These are phyloP conservation scores for Blastomyces parvus DNA, from an alignment of 2,329 filamentous ascomycete species.

Conservation along the genomic window DNA sequence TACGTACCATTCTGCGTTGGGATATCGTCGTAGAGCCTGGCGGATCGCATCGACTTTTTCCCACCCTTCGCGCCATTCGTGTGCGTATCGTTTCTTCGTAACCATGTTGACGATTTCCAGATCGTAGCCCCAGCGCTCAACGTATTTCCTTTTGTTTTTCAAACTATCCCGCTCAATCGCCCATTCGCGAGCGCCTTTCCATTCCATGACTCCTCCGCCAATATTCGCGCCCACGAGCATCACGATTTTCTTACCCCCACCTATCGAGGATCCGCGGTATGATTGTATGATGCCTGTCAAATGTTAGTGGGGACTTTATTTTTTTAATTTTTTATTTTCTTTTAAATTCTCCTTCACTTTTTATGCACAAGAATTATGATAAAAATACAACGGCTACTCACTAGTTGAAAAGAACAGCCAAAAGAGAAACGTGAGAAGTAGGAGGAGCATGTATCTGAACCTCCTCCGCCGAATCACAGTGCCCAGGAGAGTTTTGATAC, in stretches of 20 bases:
- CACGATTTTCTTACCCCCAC: slow-evolving; percentile 83
- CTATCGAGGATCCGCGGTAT: slow-evolving; percentile 66
- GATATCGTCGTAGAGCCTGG: slow-evolving; percentile 83
- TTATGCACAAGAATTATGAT: too few species aligned
- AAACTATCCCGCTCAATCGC: slow-evolving; percentile 95
- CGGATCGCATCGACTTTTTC: slow-evolving; percentile 95
- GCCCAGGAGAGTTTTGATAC: slow-evolving; percentile 30
- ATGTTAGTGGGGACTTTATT: slow-evolving; percentile 20
- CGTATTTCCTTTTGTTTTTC: slow-evolving; percentile 87
- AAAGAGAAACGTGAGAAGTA: slow-evolving; percentile 52
- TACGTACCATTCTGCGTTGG: slow-evolving; percentile 84
- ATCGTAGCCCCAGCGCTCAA: slow-evolving; percentile 81
- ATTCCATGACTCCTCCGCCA: slow-evolving; percentile 96
- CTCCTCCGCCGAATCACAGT: slow-evolving; percentile 56
- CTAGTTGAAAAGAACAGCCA: slow-evolving; percentile 62
- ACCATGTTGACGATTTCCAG: slow-evolving; percentile 97
- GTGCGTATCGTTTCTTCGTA: slow-evolving; percentile 95
- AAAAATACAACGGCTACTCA: slow-evolving; percentile 44
- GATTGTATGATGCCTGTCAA: slow-evolving; percentile 47
- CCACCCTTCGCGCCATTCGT: slow-evolving; percentile 99
- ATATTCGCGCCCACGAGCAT: slow-evolving; percentile 89
- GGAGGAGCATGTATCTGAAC: slow-evolving; percentile 50
- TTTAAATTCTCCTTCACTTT: too few species aligned
- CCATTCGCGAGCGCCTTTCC: slow-evolving; percentile 96
- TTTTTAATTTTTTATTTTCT: too few species aligned